Conservation (phyloP, 2,329 filamentous ascomycete species). For the Graphiopsis chlorocephala region DNA sequence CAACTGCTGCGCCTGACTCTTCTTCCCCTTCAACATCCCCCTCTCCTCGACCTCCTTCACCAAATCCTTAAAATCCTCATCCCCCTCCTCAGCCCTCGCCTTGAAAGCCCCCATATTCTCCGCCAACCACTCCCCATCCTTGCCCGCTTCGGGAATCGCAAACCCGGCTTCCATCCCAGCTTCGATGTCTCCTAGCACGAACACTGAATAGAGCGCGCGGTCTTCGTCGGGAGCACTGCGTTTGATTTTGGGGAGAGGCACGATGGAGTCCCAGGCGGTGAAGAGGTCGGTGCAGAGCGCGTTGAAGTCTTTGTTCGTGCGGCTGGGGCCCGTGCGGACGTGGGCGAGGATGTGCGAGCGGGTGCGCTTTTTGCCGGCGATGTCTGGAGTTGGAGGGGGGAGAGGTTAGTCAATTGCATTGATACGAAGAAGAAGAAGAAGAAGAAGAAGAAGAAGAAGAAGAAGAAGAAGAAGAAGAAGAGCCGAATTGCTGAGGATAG, state of each 20-base stretch:
- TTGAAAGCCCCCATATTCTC: constrained; percentile 35
- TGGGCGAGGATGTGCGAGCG: constrained; percentile 37
- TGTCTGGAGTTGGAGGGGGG: too few species aligned
- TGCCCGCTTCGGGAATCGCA: constrained; percentile 29
- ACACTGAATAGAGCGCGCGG: constrained; percentile 25
- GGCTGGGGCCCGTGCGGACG: constrained; percentile 34
- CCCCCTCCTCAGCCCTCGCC: constrained; percentile 33
- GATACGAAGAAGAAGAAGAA: too few species aligned
- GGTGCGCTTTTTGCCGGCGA: constrained; percentile 35
- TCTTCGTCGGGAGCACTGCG: constrained; percentile 20
- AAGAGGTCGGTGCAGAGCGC: constrained; percentile 26
- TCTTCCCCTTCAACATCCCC: constrained; percentile 26
- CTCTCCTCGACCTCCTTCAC: constrained; percentile 33
- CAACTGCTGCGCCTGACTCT: constrained; percentile 22
- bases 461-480: too few species aligned
- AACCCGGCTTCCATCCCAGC: constrained; percentile 36
- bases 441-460: too few species aligned
- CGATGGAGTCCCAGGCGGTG: constrained; percentile 31
- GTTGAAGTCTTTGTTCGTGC: constrained; percentile 33
- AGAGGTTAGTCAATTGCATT: too few species aligned
- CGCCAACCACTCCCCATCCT: constrained; percentile 34
- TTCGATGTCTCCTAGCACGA: constrained; percentile 30
- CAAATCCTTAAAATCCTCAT: constrained; percentile 35
- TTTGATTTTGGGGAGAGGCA: constrained; percentile 25
- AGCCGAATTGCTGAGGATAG: too few species aligned